Evolutionary conservation across 176 grass and related monocot species (phyloP), one percentile per base, ranked within the genome.

Genomic region (Echinochloa phyllopogon): DNA sequence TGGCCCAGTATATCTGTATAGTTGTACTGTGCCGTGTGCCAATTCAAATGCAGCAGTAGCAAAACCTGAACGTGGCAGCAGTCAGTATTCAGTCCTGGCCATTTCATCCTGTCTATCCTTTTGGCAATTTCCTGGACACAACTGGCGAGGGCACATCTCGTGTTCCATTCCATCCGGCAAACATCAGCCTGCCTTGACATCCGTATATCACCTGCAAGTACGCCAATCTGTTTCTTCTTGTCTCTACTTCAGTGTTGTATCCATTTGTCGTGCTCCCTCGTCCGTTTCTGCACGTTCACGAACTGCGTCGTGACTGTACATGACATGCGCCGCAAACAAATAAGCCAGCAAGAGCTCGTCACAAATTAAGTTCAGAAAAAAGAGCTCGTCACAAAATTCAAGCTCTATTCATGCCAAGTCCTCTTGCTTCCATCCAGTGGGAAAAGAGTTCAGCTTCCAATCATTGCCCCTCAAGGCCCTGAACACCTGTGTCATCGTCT

Each of bases 391-490:
- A 56, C 55, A 57, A n/a, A 17, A 6, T n/a, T 10, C 20, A 33
- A 6, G 7, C 78, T 80, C 29, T 14, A 55, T 3, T 15, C 7
- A 20, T 39, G 33, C 3, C 2, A 21, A 27, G 0, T 50, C 27
- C 27, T 50, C 45, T 49, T 59, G n/a, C n/a, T 43, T 43, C 56
- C 21, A 24, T 8, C 13, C 45, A 16, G 44, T 17, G 18, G 7
- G 21, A 83, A 63, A 72, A 42, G 51, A 44, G 65, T 61, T 43
- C 60, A 21, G 3, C 71, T 75, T 66, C 75, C 72, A 67, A 15
- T 52, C 58, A 40, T 21, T 8, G 15, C 59, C 41, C 8, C 16
- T 14, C n/a, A 36, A 33, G 29, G 29, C 29, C 29, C 29, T 33
- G 29, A 33, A 33, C 29, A 33, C 29, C 29, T 17, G 16, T 4